phyloP scores from a whole-genome alignment of 1,284 basidiomycete species.

The Tilletiopsis washingtonensis region DNA sequence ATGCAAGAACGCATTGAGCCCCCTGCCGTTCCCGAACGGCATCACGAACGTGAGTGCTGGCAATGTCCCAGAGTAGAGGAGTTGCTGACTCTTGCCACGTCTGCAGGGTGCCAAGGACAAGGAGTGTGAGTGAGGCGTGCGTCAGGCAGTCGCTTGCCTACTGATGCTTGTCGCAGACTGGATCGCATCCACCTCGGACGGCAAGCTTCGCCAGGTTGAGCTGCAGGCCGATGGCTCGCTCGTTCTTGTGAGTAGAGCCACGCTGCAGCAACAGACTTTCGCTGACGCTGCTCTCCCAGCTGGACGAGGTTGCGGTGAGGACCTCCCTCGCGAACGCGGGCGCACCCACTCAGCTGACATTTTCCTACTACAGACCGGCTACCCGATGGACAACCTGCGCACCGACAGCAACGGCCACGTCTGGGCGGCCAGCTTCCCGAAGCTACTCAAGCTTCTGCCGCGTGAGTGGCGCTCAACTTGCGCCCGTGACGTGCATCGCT shows the following conservation, averaged over 20 bases:
- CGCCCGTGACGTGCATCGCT: no score
- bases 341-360: no score
- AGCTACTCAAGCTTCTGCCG: conserved; percentile 12
- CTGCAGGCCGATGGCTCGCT: conserved; percentile 20
- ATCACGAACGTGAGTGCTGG: conserved; percentile 8
- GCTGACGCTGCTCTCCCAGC: background rate
- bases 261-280: conserved; percentile 9
- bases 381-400: conserved; percentile 27
- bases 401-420: conserved; percentile 26
- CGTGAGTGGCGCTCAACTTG: no score
- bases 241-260: conserved; percentile 3
- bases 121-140: no score
- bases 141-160: no score
- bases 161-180: no score
- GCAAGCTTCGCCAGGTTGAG: conserved; percentile 21
- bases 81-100: no score
- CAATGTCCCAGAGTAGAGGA: no score
- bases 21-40: conserved; percentile 25
- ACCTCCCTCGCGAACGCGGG: no score
- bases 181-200: conserved; percentile 15
- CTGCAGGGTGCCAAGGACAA: no score
- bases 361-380: conserved; percentile 20
- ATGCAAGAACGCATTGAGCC: conserved; percentile 28
- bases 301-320: conserved; percentile 30
- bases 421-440: conserved; percentile 21